A percentile compares a stretch with the other conserved stretches of the same genome.
phyloP scores from a whole-genome alignment of 768 basidiomycete species.

The Lentinula sp. region DNA sequence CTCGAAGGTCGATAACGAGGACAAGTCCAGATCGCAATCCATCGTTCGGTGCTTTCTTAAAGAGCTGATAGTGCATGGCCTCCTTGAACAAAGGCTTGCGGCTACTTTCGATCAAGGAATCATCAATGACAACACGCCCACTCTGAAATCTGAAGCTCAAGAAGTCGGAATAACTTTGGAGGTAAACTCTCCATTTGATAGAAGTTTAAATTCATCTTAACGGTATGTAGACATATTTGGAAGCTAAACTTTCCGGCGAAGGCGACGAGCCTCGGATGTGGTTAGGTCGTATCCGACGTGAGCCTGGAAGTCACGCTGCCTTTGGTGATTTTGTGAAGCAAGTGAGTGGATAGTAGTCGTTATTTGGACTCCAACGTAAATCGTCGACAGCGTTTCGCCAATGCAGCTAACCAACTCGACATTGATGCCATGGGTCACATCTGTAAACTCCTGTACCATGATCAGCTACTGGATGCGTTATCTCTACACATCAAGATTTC shows the following conservation, averaged over 20 bases:
- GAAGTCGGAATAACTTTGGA: conserved; percentile 55
- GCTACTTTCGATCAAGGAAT: conserved; percentile 45
- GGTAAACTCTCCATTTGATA: conserved; percentile 26
- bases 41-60: conserved; percentile 47
- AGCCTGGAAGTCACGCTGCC: conserved; percentile 47
- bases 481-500: conserved; percentile 61
- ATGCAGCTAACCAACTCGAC: conserved; percentile 46
- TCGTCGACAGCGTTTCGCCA: conserved; percentile 50
- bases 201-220: conserved; percentile 9
- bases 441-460: conserved; percentile 61
- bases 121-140: conserved; percentile 38
- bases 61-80: conserved; percentile 43
- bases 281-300: conserved; percentile 44
- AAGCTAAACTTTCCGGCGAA: conserved; percentile 53
- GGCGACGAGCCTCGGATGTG: conserved; percentile 30
- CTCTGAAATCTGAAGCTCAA: conserved; percentile 52
- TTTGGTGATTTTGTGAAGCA: conserved; percentile 55
- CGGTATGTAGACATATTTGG: conserved; percentile 43
- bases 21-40: conserved; percentile 20
- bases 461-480: conserved; percentile 59
- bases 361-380: background rate
- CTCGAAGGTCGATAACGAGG: conserved; percentile 9
- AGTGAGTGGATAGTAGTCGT: conserved; percentile 26
- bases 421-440: conserved; percentile 65
- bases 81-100: conserved; percentile 51